Base-by-base conservation (phyloP, 2,329 filamentous ascomycete genomes). In the Cadophora malorum region DNA sequence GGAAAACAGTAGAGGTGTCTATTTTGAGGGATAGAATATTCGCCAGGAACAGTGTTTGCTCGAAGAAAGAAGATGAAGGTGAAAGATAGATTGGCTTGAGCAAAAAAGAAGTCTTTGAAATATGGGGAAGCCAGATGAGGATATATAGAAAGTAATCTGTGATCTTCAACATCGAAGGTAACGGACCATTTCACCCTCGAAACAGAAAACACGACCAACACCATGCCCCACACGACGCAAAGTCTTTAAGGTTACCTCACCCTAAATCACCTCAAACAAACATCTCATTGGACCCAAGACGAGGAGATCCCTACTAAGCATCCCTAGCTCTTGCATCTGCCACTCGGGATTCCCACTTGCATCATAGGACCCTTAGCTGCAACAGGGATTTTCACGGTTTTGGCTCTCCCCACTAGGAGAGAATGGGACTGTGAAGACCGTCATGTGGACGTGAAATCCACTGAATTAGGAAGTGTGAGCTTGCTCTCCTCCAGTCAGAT, bases 211-310 rank as follows among this genome's bases (percentile, higher is more conserved):
- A 49, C 16, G 52, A 19, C 56, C 56, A n/a, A 59, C 56, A 38
- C 56, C n/a, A 58, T 58, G 56, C 56, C 8, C n/a, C 56, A 59
- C 52, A 55, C 52, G 31, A 28, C 16, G 52, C 52, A 59, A 25
- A 45, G 33, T 59, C 33, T 41, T 41, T 38, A 59, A 45, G 56
- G 56, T 59, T 59, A 25, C 56, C 31, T 35, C 45, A 58, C 31
- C 31, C 52, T 55, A 55, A 55, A 25, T 5, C 25, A 33, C 16
- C 19, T 33, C 16, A 35, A 58, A 16, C 31, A 58, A 58, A 35
- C 53, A 21, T 38, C 56, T 25, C 56, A 59, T 59, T 59, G 56
- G 56, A 38, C 23, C 38, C 33, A 14, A 45, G 35, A 58, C 56
- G 35, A 45, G 1, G 12, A 25, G 33, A 41, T 23, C 56, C 33